Percentiles rank a stretch among this genome's conserved stretches.
Conservation (phyloP, 2,329 filamentous ascomycete genomes). For the Incumbomyces delicatus region DNA sequence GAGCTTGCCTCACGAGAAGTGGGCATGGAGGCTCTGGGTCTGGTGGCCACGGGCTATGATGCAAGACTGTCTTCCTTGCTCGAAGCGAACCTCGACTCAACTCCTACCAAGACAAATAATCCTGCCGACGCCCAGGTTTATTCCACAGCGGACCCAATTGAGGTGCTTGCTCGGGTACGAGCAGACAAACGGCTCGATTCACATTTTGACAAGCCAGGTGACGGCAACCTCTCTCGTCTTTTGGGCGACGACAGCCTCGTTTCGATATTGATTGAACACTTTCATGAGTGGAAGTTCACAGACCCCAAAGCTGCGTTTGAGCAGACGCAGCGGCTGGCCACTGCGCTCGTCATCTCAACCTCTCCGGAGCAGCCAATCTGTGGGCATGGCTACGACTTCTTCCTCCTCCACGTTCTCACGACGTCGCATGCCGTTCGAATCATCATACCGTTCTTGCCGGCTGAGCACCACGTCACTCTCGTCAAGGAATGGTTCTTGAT, state of each 20-base stretch:
- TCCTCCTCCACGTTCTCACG: slow-evolving; percentile 70
- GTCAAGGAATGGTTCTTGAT: slow-evolving; percentile 87
- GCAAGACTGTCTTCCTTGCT: slow-evolving; percentile 49
- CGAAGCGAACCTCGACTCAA: slow-evolving; percentile 2
- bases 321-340: slow-evolving; percentile 52
- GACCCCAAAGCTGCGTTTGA: slow-evolving; percentile 66
- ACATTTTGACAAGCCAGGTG: slow-evolving; percentile 50
- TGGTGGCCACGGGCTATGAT: slow-evolving; percentile 56
- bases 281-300: slow-evolving; percentile 72
- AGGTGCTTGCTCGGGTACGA: slow-evolving; percentile 61
- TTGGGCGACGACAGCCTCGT: slow-evolving; percentile 60
- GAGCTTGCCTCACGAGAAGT: slow-evolving; percentile 78
- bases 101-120: not conserved
- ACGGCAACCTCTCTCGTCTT: slow-evolving; percentile 56
- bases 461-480: slow-evolving; percentile 60
- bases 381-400: slow-evolving; percentile 63
- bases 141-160: slow-evolving; percentile 50
- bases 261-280: slow-evolving; percentile 62
- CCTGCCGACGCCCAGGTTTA: too few species aligned
- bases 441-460: slow-evolving; percentile 66
- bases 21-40: slow-evolving; percentile 74
- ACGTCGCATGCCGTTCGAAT: slow-evolving; percentile 83
- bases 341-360: slow-evolving; percentile 33
- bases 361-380: slow-evolving; percentile 13
- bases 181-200: slow-evolving; percentile 61